Percentiles rank a stretch among this genome's conserved stretches.
phyloP scores from a whole-genome alignment of 352 stramenopile species.

The Aphanomyces cochlioides region DNA sequence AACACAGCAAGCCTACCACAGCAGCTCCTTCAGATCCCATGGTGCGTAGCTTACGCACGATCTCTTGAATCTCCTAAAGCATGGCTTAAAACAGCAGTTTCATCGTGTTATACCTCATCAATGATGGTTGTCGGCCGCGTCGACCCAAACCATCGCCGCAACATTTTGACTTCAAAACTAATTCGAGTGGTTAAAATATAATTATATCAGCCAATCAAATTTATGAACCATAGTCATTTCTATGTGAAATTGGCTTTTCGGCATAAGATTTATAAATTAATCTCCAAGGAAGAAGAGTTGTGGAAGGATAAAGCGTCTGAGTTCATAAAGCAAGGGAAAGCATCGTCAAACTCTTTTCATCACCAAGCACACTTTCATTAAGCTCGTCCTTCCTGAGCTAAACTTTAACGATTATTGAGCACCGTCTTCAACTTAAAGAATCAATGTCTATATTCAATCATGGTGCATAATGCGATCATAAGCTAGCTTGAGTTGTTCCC shows the following conservation, averaged over 20 bases:
- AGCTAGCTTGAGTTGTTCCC: slow-evolving; percentile 29
- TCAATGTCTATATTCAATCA: no score
- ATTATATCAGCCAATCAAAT: neutral
- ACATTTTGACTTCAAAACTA: slow-evolving; percentile 8
- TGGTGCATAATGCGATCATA: slow-evolving; percentile 2
- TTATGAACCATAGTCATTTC: no score
- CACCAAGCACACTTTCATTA: no score
- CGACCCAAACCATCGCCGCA: slow-evolving; percentile 12
- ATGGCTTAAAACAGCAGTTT: neutral
- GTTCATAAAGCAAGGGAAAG: no score
- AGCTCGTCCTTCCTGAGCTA: no score
- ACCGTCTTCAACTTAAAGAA: no score
- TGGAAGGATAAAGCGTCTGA: no score
- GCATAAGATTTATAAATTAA: no score
- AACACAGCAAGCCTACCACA: slow-evolving; percentile 7
- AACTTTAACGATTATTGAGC: no score
- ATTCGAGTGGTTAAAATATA: slow-evolving; percentile 12
- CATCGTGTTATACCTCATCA: slow-evolving; percentile 6
- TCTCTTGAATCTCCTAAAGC: slow-evolving; percentile 15
- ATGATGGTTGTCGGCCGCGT: slow-evolving; percentile 13
- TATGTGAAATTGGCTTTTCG: no score
- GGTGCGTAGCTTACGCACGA: slow-evolving; percentile 15
- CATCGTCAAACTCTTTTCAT: no score
- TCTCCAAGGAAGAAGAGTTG: no score
- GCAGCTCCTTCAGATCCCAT: slow-evolving; percentile 19